phyloP scores from a whole-genome alignment of 2,329 filamentous ascomycete species.

The Bipolaris bicolor region DNA sequence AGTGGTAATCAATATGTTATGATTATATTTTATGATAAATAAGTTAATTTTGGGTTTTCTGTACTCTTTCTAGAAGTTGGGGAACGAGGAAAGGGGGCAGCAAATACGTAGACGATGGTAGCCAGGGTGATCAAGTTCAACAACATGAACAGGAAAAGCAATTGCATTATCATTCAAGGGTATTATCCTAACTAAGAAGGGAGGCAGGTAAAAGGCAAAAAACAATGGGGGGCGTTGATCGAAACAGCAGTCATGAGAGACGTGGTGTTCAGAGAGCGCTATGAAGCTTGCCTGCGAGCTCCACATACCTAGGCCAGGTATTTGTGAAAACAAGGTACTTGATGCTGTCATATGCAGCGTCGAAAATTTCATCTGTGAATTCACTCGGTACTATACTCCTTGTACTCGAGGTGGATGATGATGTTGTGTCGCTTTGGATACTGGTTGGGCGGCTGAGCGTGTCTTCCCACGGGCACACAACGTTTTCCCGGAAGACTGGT shows the following conservation, averaged over 20 bases:
- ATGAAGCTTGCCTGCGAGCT: constrained; percentile 31
- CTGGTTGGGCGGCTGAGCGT: constrained; percentile 41
- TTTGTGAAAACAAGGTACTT: constrained; percentile 50
- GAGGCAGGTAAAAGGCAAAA: background rate
- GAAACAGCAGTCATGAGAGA: background rate
- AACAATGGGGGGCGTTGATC: background rate
- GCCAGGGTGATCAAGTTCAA: too few relatives aligned
- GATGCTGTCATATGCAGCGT: constrained; percentile 47
- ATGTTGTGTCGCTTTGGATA: constrained; percentile 36
- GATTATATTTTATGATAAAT: too few relatives aligned
- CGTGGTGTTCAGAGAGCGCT: background rate
- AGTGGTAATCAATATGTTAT: too few relatives aligned
- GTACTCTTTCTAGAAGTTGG: too few relatives aligned
- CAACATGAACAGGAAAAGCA: too few relatives aligned
- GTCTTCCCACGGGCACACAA: constrained; percentile 49
- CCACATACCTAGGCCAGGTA: constrained; percentile 47
- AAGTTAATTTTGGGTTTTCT: too few relatives aligned
- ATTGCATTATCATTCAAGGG: background rate
- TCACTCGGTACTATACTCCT: constrained; percentile 42
- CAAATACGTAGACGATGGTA: too few relatives aligned
- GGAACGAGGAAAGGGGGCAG: too few relatives aligned
- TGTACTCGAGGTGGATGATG: constrained; percentile 31
- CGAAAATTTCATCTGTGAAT: constrained; percentile 44
- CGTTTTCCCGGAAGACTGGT: constrained; percentile 38
- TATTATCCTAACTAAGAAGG: background rate